Base-by-base conservation (phyloP, 1,139 yeast genomes). In the Suhomyces anneliseae region DNA sequence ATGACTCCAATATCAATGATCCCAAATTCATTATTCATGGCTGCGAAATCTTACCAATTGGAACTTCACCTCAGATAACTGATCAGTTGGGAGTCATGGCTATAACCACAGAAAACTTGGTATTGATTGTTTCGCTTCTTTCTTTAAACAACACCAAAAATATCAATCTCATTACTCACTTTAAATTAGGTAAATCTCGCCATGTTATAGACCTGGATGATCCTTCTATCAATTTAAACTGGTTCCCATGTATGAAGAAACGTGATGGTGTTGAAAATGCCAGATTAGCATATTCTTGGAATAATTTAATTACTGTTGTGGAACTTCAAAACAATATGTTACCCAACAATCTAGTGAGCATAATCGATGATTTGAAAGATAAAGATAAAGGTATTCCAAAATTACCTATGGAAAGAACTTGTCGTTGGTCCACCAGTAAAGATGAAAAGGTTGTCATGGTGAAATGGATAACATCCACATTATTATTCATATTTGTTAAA, bases 221-320 rank as follows among this genome's bases (percentile, higher is more conserved):
- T 6, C 45, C 19, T 12, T 24, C 31, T 73, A 0, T 54, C 70
- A n/a, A 64, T 74, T 5, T 84, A 14, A 68, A 79, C 10, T 87
- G 95, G 95, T 83, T 71, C 53, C 79, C 79, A 0, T 66, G 73
- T 45, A 62, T 68, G 57, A 48, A 54, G 24, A 58, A 56, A 4
- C 50, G 53, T 19, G 62, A 60, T 43, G 27, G 27, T 3, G 46
- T 61, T 6, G 50, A 64, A 43, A 65, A 66, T 35, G 82, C 92
- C 0, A 69, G 75, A 48, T 63, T 89, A 38, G 92, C 87, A 0
- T 87, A 82, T 57, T 70, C 86, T 35, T 86, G 90, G 87, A 73
- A 81, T 26, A 82, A 82, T 52, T 71, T 72, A 11, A 57, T 87
- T 42, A 76, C 82, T 0, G 63, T 87, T 0, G 54, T 85, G 27